Percentiles rank a stretch among this genome's conserved stretches.
Conservation (phyloP, 352 stramenopile species). For the Plasmopara viticola region DNA sequence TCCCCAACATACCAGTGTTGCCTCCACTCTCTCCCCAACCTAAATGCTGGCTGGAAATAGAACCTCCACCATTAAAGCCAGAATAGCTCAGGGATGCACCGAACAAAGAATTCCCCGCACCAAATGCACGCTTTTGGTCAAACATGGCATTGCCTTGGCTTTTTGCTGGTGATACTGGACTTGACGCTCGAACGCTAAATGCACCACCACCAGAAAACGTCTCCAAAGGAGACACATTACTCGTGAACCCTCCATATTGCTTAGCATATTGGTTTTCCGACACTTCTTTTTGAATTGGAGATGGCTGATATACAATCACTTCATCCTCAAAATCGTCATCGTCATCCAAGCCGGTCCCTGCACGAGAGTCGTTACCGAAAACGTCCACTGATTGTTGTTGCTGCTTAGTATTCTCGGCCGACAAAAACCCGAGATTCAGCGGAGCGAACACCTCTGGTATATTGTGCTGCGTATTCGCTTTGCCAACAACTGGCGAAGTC, state of each 20-base stretch:
- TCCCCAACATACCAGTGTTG: slow-evolving; percentile 10
- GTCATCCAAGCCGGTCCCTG: slow-evolving; percentile 24
- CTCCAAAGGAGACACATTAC: slow-evolving; percentile 20
- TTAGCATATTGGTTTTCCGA: slow-evolving; percentile 18
- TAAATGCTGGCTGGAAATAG: slow-evolving; percentile 36
- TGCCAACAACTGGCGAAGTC: slow-evolving; percentile 16
- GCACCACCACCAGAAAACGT: slow-evolving; percentile 15
- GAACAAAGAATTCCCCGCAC: slow-evolving; percentile 29
- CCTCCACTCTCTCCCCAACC: slow-evolving; percentile 44
- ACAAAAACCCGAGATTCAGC: slow-evolving; percentile 31
- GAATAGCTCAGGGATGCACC: slow-evolving; percentile 49
- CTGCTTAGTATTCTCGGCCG: slow-evolving; percentile 13
- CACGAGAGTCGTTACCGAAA: slow-evolving; percentile 4
- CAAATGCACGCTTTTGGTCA: slow-evolving; percentile 29
- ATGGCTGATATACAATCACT: slow-evolving; percentile 80
- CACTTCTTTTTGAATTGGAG: slow-evolving; percentile 29
- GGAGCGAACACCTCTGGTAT: slow-evolving; percentile 14
- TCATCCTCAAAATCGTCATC: slow-evolving; percentile 83
- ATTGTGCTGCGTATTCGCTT: slow-evolving; percentile 9
- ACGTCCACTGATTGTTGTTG: slow-evolving; percentile 7
- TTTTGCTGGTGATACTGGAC: slow-evolving; percentile 20
- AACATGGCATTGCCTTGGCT: slow-evolving; percentile 8
- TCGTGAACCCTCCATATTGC: slow-evolving; percentile 9
- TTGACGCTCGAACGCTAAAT: slow-evolving; percentile 29
- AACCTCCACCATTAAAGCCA: slow-evolving; percentile 44